phyloP scores from a whole-genome alignment of 2,329 filamentous ascomycete species.

The Trichoderma lentiforme region DNA sequence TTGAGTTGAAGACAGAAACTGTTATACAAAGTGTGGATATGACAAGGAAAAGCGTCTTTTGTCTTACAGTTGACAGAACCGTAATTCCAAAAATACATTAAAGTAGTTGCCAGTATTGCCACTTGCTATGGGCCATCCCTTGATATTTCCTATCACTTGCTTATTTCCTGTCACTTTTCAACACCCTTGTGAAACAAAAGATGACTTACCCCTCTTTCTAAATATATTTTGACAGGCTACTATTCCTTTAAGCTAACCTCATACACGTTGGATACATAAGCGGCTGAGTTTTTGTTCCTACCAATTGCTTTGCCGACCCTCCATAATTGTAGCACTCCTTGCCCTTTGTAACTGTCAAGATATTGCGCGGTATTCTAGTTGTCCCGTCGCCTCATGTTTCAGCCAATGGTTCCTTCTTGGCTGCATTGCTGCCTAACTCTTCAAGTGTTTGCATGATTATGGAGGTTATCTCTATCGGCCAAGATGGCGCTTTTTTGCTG shows the following conservation, averaged over 20 bases:
- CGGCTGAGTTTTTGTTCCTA: not conserved
- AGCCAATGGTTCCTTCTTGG: not conserved
- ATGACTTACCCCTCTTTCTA: not conserved
- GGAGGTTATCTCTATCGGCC: not conserved
- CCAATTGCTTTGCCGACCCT: not conserved
- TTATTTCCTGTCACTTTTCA: not conserved
- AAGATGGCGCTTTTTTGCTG: not conserved
- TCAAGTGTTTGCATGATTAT: not conserved
- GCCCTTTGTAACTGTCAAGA: not conserved
- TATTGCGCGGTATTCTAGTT: not conserved
- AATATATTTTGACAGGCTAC: not conserved
- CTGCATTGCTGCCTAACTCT: not conserved
- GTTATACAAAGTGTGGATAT: not conserved
- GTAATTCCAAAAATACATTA: not conserved
- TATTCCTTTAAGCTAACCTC: not conserved
- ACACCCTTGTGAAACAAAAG: not conserved
- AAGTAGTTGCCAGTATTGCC: not conserved
- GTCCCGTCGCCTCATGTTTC: not conserved
- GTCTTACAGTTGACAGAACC: not conserved
- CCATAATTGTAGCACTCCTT: not conserved
- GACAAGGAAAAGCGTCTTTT: not conserved
- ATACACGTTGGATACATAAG: not conserved
- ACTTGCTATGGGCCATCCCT: not conserved
- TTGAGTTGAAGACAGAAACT: not conserved
- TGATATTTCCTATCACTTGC: not conserved